Percentiles rank a stretch among this genome's conserved stretches.
phyloP scores from a whole-genome alignment of 176 grass and related monocot genomes.

The Areca catechu region DNA sequence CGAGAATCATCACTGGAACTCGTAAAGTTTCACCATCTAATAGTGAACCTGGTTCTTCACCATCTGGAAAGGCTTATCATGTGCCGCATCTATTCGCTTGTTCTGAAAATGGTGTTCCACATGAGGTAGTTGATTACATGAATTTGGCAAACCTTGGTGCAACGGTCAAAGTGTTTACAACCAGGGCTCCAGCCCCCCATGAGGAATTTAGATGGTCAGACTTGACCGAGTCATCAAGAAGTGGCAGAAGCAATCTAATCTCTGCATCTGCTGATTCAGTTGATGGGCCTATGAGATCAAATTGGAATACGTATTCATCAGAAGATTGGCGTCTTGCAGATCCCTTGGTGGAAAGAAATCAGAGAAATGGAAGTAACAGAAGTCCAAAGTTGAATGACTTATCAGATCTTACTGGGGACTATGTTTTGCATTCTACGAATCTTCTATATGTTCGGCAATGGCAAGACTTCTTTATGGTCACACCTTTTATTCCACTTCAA shows the following conservation, averaged over 20 bases:
- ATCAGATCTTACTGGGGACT: conserved; percentile 55
- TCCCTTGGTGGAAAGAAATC: conserved; percentile 14
- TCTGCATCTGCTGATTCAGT: not conserved
- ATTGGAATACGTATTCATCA: conserved; percentile 1
- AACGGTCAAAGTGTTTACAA: not conserved
- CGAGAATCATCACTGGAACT: conserved; percentile 18
- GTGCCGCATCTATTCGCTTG: conserved; percentile 24
- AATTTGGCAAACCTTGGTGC: not conserved
- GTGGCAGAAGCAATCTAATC: not conserved
- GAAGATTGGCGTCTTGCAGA: conserved; percentile 22
- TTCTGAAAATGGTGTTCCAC: conserved; percentile 16
- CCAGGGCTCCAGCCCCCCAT: conserved; percentile 1
- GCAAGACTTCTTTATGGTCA: conserved; percentile 24
- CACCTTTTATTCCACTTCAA: conserved; percentile 27
- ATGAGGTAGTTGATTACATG: conserved; percentile 12
- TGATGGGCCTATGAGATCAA: conserved; percentile 3
- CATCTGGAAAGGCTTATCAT: conserved; percentile 23
- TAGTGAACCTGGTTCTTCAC: conserved; percentile 21
- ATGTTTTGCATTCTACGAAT: conserved; percentile 30
- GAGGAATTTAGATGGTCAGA: conserved; percentile 5
- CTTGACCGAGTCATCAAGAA: conserved; percentile 11
- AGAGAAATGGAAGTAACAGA: conserved; percentile 24
- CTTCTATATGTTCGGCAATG: conserved; percentile 34
- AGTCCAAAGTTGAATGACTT: conserved; percentile 23
- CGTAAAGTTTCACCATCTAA: conserved; percentile 20